Conservation (phyloP, 2,329 filamentous ascomycete genomes). For the Harringtonia aguacate region DNA sequence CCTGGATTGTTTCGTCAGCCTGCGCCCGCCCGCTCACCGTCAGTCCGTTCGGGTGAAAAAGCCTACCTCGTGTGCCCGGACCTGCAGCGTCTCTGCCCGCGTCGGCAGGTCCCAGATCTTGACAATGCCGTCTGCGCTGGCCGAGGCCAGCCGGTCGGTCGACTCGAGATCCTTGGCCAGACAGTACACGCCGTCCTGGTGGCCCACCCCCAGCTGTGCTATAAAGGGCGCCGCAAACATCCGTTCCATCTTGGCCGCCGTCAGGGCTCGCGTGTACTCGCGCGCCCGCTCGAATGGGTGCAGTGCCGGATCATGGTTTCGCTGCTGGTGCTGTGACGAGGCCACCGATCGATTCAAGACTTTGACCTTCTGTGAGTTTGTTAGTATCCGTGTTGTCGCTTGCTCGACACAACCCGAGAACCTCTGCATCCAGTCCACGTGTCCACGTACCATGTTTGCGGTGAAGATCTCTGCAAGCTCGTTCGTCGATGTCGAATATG, state of each 20-base stretch:
- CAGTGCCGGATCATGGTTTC: slow-evolving; percentile 55
- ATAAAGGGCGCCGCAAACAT: slow-evolving; percentile 69
- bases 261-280: slow-evolving; percentile 61
- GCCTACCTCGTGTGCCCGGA: slow-evolving; percentile 60
- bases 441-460: slow-evolving; percentile 1
- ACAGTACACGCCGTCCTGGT: slow-evolving; percentile 82
- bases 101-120: slow-evolving; percentile 59
- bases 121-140: slow-evolving; percentile 82
- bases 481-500: neutral
- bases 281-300: slow-evolving; percentile 86
- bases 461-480: too few species aligned
- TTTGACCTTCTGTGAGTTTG: slow-evolving; percentile 11
- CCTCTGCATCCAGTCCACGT: too few species aligned
- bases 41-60: too few species aligned
- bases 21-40: too few species aligned
- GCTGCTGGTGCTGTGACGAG: slow-evolving; percentile 12
- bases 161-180: slow-evolving; percentile 72
- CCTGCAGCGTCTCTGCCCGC: slow-evolving; percentile 61
- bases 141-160: slow-evolving; percentile 66
- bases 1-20: too few species aligned
- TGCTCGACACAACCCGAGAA: too few species aligned
- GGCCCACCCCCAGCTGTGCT: slow-evolving; percentile 75
- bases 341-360: slow-evolving; percentile 10
- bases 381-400: too few species aligned
- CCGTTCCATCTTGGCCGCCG: slow-evolving; percentile 85